Conservation (phyloP, 2,329 filamentous ascomycete species). For the Nothomitra cinnamomea region DNA sequence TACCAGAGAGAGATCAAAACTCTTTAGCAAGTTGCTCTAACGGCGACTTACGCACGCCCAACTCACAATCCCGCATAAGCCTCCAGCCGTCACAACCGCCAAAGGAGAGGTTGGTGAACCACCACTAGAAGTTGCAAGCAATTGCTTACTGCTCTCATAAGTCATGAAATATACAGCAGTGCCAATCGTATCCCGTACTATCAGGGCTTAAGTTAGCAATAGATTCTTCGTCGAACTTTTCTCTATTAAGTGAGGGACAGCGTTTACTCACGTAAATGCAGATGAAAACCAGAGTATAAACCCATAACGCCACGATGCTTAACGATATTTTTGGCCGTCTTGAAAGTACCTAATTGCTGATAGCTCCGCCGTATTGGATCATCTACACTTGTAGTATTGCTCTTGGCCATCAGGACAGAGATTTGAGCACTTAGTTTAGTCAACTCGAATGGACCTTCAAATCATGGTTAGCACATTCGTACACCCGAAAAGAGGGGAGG, state of each 20-base stretch:
- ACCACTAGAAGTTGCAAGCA: constrained; percentile 57
- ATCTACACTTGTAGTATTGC: constrained; percentile 27
- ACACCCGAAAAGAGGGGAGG: background rate
- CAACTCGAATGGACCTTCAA: constrained; percentile 60
- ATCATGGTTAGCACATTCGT: background rate
- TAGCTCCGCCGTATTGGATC: constrained; percentile 35
- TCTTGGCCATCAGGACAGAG: constrained; percentile 56
- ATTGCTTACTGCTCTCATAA: constrained; percentile 72
- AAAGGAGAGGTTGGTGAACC: constrained; percentile 61
- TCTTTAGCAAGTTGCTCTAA: background rate
- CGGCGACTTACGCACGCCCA: constrained; percentile 53
- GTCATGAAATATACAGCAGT: constrained; percentile 80
- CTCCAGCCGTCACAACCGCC: constrained; percentile 62
- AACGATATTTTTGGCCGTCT: constrained; percentile 61
- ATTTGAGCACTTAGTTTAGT: constrained; percentile 82
- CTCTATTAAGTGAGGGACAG: background rate
- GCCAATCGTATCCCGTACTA: constrained; percentile 67
- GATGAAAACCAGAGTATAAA: constrained; percentile 62
- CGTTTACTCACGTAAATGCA: constrained; percentile 48
- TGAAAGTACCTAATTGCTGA: constrained; percentile 59
- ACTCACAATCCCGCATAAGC: constrained; percentile 65
- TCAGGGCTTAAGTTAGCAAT: background rate
- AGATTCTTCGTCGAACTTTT: background rate
- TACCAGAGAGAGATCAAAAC: background rate
- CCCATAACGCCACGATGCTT: constrained; percentile 55